Conservation (phyloP, 2,329 filamentous ascomycete genomes). For the Pseudogymnoascus sp. region DNA sequence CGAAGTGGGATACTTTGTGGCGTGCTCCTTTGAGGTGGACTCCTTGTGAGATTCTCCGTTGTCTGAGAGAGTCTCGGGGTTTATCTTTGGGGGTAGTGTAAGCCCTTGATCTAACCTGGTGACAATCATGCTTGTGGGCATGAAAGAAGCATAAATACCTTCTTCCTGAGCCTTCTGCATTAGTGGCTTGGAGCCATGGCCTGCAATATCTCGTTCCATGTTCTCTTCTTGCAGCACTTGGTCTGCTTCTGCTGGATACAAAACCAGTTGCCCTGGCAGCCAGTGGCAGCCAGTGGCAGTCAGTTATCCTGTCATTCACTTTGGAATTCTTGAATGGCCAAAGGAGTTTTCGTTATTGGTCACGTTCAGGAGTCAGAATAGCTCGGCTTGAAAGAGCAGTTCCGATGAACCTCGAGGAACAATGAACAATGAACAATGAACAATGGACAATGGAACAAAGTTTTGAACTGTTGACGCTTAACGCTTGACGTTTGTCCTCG, state of each 20-base stretch:
- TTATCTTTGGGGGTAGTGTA: conserved; percentile 25
- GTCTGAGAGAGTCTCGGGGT: background rate
- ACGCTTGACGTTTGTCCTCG: background rate
- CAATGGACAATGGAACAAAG: background rate
- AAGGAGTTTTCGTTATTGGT: background rate
- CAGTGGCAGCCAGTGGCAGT: background rate
- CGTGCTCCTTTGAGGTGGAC: background rate
- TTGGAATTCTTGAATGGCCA: conserved; percentile 1
- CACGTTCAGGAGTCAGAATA: background rate
- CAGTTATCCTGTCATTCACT: background rate
- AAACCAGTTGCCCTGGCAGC: background rate
- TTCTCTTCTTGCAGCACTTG: background rate
- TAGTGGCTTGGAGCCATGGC: background rate
- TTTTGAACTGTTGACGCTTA: background rate
- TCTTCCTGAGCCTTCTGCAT: conserved; percentile 17
- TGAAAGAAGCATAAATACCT: conserved; percentile 26
- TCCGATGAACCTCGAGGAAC: background rate
- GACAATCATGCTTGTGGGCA: conserved; percentile 12
- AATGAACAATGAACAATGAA: background rate
- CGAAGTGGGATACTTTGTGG: background rate
- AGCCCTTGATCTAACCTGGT: conserved; percentile 23
- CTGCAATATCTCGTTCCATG: background rate
- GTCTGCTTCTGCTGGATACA: background rate
- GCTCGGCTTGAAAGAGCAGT: background rate
- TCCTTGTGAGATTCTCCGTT: background rate